Evolutionary conservation across 805 yeast genomes (phyloP).

Genomic region (Komagataella phaffii): DNA sequence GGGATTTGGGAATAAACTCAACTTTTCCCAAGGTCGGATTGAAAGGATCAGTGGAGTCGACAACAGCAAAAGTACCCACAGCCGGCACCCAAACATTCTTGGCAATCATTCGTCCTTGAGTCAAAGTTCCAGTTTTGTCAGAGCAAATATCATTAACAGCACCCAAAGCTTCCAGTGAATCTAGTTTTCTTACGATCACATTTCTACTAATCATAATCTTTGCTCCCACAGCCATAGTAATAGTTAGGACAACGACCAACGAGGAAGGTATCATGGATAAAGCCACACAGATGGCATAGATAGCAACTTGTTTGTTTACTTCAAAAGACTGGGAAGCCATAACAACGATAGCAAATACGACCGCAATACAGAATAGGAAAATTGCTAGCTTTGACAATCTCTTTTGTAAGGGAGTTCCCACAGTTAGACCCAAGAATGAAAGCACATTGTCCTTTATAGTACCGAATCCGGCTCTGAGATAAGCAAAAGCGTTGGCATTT

Average conservation of each 20-base stretch:
- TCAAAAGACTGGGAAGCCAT: slow-evolving; percentile 71
- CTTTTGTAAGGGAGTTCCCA: slow-evolving; percentile 75
- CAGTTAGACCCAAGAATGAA: slow-evolving; percentile 58
- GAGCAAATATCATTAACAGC: slow-evolving; percentile 72
- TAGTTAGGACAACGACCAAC: slow-evolving; percentile 67
- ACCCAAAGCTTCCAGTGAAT: slow-evolving; percentile 68
- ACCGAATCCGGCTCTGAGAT: slow-evolving; percentile 29
- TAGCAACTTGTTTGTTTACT: slow-evolving; percentile 73
- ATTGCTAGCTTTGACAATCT: slow-evolving; percentile 69
- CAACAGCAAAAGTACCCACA: slow-evolving; percentile 41
- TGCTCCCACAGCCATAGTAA: slow-evolving; percentile 78
- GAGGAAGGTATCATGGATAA: slow-evolving; percentile 77
- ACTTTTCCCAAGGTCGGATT: slow-evolving; percentile 50
- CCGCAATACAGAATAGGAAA: slow-evolving; percentile 59
- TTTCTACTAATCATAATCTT: slow-evolving; percentile 54
- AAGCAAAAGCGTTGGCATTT: slow-evolving; percentile 27
- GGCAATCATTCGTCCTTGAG: slow-evolving; percentile 73
- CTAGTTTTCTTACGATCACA: slow-evolving; percentile 66
- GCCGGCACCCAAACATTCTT: slow-evolving; percentile 56
- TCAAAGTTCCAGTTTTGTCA: slow-evolving; percentile 73
- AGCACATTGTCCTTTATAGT: slow-evolving; percentile 46
- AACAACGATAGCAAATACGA: slow-evolving; percentile 73
- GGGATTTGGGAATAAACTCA: slow-evolving; percentile 19
- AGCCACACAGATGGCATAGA: slow-evolving; percentile 80
- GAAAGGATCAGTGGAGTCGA: slow-evolving; percentile 44